These are phyloP conservation scores for Gypsophila paniculata DNA, from an alignment of 179 eudicot species.

Conservation along the genomic window DNA sequence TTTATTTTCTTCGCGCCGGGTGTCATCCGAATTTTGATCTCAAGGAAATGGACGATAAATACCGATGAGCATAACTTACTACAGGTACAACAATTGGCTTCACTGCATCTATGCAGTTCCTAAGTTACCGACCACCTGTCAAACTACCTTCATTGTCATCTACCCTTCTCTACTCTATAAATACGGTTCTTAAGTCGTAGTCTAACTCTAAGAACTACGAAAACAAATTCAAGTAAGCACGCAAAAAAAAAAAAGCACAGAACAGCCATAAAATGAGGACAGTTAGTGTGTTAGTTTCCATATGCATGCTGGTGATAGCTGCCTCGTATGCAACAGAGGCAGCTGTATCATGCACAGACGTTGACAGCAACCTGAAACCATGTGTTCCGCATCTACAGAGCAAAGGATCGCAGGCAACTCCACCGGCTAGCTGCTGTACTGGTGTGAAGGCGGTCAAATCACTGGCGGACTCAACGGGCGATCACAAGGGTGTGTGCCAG, in stretches of 20 bases:
- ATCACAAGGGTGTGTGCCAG: slow-evolving; percentile 22
- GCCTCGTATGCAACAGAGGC: slow-evolving; percentile 10
- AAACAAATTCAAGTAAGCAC: background rate
- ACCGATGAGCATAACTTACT: background rate
- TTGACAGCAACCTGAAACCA: slow-evolving; percentile 9
- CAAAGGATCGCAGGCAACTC: background rate
- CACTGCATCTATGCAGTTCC: background rate
- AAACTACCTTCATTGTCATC: background rate
- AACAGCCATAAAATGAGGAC: slow-evolving; percentile 10
- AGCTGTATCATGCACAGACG: slow-evolving; percentile 12
- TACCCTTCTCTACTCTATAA: background rate
- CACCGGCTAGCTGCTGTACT: slow-evolving; percentile 19
- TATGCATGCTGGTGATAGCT: slow-evolving; percentile 3
- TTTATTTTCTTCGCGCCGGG: too few relatives aligned
- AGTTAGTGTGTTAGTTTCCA: background rate
- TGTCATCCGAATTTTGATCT: too few relatives aligned
- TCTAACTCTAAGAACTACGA: background rate
- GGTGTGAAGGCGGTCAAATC: slow-evolving; percentile 22
- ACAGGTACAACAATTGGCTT: background rate
- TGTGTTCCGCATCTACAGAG: slow-evolving; percentile 20
- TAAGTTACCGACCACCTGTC: slow-evolving; percentile 14
- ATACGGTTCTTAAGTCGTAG: background rate
- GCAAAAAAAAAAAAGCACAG: too few relatives aligned
- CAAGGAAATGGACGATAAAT: background rate
- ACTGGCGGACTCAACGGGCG: slow-evolving; percentile 11